Evolutionary conservation across 73 alveolate genomes (phyloP).

Genomic region (Paramecium caudatum): DNA sequence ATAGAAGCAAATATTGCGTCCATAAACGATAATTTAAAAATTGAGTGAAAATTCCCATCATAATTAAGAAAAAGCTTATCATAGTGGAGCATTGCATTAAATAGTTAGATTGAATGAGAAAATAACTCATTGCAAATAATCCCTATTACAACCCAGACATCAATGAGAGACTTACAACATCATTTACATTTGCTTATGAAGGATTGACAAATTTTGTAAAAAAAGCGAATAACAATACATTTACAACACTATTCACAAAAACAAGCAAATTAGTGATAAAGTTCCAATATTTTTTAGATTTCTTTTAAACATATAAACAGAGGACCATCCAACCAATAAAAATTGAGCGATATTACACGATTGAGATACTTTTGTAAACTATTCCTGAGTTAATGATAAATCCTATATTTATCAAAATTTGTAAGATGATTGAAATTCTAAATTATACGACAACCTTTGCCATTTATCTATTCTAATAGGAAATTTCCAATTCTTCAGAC

Average conservation of each 20-base stretch:
- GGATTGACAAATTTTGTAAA: conserved; percentile 19
- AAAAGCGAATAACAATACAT: not conserved
- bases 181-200: not conserved
- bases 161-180: not conserved
- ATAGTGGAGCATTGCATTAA: conserved; percentile 2
- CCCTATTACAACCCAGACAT: conserved; percentile 46
- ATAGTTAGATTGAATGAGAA: conserved; percentile 37
- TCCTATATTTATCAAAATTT: conserved; percentile 34
- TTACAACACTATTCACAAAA: conserved; percentile 33
- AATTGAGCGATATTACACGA: not conserved
- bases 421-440: not conserved
- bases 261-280: conserved; percentile 19
- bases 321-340: conserved; percentile 58
- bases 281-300: not conserved
- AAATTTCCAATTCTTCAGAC: conserved; percentile 34
- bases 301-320: not conserved
- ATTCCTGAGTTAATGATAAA: conserved; percentile 8
- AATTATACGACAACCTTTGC: conserved; percentile 32
- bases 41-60: conserved; percentile 21
- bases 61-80: not conserved
- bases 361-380: not conserved
- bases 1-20: conserved; percentile 26
- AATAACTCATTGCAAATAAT: conserved; percentile 58
- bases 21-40: conserved; percentile 54
- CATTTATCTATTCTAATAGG: conserved; percentile 45